Conservation (phyloP, 305 asterid genomes). For the Fraxinus xanthoxyloides region DNA sequence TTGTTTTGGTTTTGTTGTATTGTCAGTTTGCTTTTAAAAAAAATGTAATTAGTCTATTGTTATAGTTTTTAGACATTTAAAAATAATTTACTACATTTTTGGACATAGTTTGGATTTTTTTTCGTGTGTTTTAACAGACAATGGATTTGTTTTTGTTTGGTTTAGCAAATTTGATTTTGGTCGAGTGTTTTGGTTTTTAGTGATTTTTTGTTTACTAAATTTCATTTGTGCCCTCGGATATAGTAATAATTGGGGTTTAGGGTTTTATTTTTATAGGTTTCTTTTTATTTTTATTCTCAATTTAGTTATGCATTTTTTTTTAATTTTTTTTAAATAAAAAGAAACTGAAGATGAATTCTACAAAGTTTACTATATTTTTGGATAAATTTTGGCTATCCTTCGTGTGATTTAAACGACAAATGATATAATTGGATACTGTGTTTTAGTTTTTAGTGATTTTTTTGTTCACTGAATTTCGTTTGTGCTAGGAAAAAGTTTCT, state of each 20-base stretch:
- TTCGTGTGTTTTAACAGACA: background rate
- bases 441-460: background rate
- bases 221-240: background rate
- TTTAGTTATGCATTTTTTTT: background rate
- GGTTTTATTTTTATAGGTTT: background rate
- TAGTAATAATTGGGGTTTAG: slow-evolving; percentile 10
- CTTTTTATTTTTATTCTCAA: background rate
- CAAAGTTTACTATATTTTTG: background rate
- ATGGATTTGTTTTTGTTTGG: background rate
- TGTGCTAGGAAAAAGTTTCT: background rate
- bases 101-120: background rate
- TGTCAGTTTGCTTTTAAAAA: background rate
- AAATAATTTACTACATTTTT: background rate
- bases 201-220: background rate
- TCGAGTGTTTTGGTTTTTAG: background rate
- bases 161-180: background rate
- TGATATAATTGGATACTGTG: background rate
- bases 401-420: background rate
- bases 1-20: background rate
- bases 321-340: too few species aligned
- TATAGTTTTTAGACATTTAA: background rate
- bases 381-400: background rate
- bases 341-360: background rate
- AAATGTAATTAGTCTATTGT: background rate
- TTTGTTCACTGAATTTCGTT: background rate